Conservation (phyloP, 2,329 filamentous ascomycete species). For the Pseudocercospora crystallina region DNA sequence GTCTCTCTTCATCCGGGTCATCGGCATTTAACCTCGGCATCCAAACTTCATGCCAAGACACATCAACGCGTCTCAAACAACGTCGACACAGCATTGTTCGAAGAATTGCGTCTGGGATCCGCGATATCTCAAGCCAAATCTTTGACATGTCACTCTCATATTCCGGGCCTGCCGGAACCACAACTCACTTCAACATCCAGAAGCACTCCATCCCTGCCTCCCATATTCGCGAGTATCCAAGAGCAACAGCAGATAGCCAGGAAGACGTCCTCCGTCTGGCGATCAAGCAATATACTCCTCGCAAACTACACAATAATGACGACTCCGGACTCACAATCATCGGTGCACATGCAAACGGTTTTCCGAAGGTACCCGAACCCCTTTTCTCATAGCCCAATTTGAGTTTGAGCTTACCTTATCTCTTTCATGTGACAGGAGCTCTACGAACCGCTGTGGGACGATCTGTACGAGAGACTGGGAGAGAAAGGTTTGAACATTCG, state of each 20-base stretch:
- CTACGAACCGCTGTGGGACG: conserved; percentile 15
- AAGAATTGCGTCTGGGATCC: neutral
- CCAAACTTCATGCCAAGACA: neutral
- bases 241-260: neutral
- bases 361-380: conserved; percentile 66
- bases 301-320: conserved; percentile 2
- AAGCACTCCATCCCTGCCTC: conserved; percentile 73
- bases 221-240: conserved; percentile 10
- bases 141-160: neutral
- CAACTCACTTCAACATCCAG: conserved; percentile 60
- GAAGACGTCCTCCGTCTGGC: conserved; percentile 4
- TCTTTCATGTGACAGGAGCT: conserved; percentile 9
- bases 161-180: conserved; percentile 3
- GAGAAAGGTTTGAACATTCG: conserved; percentile 6
- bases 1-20: neutral
- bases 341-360: conserved; percentile 8
- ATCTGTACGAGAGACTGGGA: neutral
- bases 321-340: conserved; percentile 53
- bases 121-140: conserved; percentile 15
- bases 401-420: conserved; percentile 2
- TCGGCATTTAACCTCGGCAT: conserved; percentile 9
- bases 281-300: conserved; percentile 21
- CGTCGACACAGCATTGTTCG: neutral
- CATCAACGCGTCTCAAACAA: neutral
- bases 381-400: conserved; percentile 66